phyloP scores from a whole-genome alignment of 176 grass and related monocot species.

The Hordeum vulgare region MorexV3_pseudomolecules_assembly NC_058520.1:500530470-500530969 shows the following conservation, averaged over 20 bases:
- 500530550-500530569: no score
- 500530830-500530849: no score
- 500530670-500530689: not conserved
- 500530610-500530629: not conserved
- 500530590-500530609: not conserved
- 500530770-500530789: not conserved
- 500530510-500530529: no score
- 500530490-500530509: no score
- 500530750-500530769: not conserved
- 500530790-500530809: not conserved
- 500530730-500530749: not conserved
- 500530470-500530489: no score
- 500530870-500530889: not conserved
- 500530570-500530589: no score
- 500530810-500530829: slow-evolving; percentile 2
- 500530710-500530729: not conserved
- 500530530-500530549: no score
- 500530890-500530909: slow-evolving; percentile 28
- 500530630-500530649: not conserved
- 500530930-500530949: slow-evolving; percentile 17
- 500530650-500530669: not conserved
- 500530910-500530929: slow-evolving; percentile 45
- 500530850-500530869: not conserved
- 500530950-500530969: not conserved
- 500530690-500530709: not conserved